Conservation (phyloP, 139 green algal genomes). For the Trebouxia sp. region DNA sequence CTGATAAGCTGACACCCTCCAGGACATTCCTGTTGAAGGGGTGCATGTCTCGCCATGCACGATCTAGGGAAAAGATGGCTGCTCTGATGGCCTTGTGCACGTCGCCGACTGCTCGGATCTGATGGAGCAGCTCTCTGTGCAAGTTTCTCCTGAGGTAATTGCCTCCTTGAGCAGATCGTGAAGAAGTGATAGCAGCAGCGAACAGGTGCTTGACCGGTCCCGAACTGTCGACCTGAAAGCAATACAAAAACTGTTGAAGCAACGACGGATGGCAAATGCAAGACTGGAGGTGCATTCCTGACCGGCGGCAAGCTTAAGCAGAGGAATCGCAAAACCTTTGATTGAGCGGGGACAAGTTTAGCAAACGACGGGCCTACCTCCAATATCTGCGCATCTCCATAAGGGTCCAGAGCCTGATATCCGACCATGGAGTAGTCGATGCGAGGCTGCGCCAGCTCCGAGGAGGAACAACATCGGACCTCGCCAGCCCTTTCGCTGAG, state of each 20-base stretch:
- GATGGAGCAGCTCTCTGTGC: slow-evolving; percentile 28
- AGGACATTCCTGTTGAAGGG: slow-evolving; percentile 37
- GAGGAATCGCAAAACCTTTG: too few species aligned
- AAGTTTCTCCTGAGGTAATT: slow-evolving; percentile 31
- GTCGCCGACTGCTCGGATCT: slow-evolving; percentile 3
- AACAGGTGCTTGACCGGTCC: slow-evolving; percentile 28
- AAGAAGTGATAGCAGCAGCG: slow-evolving; percentile 9
- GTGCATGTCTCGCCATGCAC: slow-evolving; percentile 30
- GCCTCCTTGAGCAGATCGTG: slow-evolving; percentile 2
- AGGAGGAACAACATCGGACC: background rate
- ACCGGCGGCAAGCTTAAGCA: too few species aligned
- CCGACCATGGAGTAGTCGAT: slow-evolving; percentile 11
- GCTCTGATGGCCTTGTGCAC: slow-evolving; percentile 19
- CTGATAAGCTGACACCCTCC: slow-evolving; percentile 28
- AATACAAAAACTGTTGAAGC: background rate
- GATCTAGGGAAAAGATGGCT: slow-evolving; percentile 27
- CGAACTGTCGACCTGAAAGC: background rate
- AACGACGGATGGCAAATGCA: background rate
- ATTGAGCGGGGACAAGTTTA: too few species aligned
- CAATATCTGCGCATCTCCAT: background rate
- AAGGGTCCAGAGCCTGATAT: background rate
- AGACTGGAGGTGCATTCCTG: too few species aligned
- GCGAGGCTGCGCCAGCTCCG: background rate
- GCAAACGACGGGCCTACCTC: background rate
- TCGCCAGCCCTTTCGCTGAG: background rate